Percentiles rank a stretch among this genome's conserved stretches.
These are phyloP conservation scores for Salvia miltiorrhiza DNA, from an alignment of 257 asterid genomes.

Conservation along the genomic window DNA sequence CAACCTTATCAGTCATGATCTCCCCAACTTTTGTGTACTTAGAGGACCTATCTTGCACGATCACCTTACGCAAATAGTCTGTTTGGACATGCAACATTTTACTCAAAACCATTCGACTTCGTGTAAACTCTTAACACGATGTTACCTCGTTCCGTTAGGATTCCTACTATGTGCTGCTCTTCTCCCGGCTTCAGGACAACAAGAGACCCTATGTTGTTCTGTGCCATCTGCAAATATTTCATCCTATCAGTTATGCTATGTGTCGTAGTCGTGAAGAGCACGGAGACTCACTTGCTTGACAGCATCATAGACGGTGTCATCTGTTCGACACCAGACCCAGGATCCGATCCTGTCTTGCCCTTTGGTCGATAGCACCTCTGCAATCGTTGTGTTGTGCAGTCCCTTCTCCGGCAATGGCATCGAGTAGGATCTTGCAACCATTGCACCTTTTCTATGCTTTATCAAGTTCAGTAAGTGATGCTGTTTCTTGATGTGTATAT, in stretches of 20 bases:
- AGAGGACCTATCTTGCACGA: conserved; percentile 63
- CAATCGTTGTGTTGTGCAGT: conserved; percentile 57
- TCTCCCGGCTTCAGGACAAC: conserved; percentile 75
- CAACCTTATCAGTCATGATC: conserved; percentile 75
- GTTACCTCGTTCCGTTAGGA: conserved; percentile 76
- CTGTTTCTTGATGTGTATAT: conserved; percentile 19
- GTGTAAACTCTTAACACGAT: not conserved
- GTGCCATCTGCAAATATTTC: conserved; percentile 54
- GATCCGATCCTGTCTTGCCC: conserved; percentile 55
- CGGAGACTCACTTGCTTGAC: conserved; percentile 49
- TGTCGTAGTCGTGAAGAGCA: not conserved
- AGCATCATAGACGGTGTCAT: conserved; percentile 67
- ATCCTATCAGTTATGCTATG: not conserved
- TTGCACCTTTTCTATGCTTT: conserved; percentile 5
- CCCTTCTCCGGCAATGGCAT: conserved; percentile 44
- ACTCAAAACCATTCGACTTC: conserved; percentile 52
- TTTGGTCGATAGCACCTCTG: conserved; percentile 58
- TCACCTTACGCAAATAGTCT: conserved; percentile 69
- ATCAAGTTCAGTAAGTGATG: no score
- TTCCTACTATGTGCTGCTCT: conserved; percentile 62
- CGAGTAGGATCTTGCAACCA: conserved; percentile 22
- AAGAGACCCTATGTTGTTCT: conserved; percentile 75
- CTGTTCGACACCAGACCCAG: conserved; percentile 61
- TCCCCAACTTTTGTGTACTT: conserved; percentile 72
- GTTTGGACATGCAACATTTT: conserved; percentile 16